These are phyloP conservation scores for Pseudogymnoascus verrucosus DNA, from an alignment of 2,329 filamentous ascomycete species.

Conservation along the genomic window DNA sequence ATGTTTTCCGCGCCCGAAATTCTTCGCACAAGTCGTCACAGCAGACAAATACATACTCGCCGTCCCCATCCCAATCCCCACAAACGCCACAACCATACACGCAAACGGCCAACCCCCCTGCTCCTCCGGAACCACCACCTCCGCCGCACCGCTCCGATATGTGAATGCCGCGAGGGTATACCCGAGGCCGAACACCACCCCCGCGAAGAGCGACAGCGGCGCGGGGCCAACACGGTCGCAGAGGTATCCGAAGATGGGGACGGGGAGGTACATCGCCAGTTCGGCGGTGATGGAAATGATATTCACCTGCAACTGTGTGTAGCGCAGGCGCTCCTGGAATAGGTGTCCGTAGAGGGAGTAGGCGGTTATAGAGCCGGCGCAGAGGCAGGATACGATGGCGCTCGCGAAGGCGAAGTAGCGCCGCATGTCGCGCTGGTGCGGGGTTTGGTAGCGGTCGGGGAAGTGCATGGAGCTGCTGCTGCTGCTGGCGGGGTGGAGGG, in stretches of 20 bases:
- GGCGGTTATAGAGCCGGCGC: slow-evolving; percentile 83
- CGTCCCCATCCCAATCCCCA: slow-evolving; percentile 74
- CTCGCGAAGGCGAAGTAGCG: slow-evolving; percentile 42
- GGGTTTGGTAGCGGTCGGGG: background rate
- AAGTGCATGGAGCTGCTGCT: slow-evolving; percentile 5
- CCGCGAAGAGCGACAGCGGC: slow-evolving; percentile 65
- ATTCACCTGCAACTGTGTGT: slow-evolving; percentile 89
- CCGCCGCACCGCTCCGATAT: slow-evolving; percentile 51
- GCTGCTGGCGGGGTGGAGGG: background rate
- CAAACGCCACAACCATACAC: slow-evolving; percentile 79
- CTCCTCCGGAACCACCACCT: slow-evolving; percentile 35
- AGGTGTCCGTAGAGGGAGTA: slow-evolving; percentile 91
- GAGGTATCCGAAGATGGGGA: slow-evolving; percentile 79
- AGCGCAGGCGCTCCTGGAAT: slow-evolving; percentile 78
- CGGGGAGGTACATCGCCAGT: slow-evolving; percentile 84
- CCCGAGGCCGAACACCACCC: slow-evolving; percentile 66
- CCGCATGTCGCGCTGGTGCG: slow-evolving; percentile 18
- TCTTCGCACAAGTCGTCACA: slow-evolving; percentile 96
- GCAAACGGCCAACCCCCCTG: slow-evolving; percentile 56
- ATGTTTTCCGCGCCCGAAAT: slow-evolving; percentile 83
- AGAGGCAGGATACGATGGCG: slow-evolving; percentile 54
- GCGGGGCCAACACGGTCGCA: slow-evolving; percentile 84
- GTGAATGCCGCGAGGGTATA: slow-evolving; percentile 77
- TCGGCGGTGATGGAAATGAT: slow-evolving; percentile 80
- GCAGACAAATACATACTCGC: slow-evolving; percentile 83